Conservation (phyloP, 2,329 filamentous ascomycete genomes). For the Hymenoscyphus salicellus region DNA sequence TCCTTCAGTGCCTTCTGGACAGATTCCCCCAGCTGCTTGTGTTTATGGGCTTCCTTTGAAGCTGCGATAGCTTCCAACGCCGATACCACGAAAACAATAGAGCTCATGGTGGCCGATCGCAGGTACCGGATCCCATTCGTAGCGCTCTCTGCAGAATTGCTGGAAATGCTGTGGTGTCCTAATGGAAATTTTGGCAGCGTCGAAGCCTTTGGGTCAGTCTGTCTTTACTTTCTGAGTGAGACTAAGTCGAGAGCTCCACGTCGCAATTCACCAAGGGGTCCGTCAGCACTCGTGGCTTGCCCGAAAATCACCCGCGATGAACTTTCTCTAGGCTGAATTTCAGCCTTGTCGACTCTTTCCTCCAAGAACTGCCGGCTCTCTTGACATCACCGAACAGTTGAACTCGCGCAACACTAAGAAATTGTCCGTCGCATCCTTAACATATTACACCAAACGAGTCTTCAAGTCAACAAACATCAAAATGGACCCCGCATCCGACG, state of each 20-base stretch:
- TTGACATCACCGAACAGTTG: not conserved
- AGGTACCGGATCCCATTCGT: constrained; percentile 20
- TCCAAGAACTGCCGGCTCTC: not conserved
- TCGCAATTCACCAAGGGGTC: not conserved
- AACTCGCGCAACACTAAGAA: not conserved
- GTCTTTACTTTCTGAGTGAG: constrained; percentile 1
- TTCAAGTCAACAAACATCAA: not conserved
- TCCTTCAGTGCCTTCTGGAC: constrained; percentile 78
- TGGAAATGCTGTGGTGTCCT: not conserved
- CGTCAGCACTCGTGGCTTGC: not conserved
- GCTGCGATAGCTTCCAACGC: constrained; percentile 87
- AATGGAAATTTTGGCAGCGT: not conserved
- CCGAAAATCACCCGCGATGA: not conserved
- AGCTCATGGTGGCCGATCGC: constrained; percentile 67
- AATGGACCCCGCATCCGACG: constrained; percentile 1
- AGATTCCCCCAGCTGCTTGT: constrained; percentile 77
- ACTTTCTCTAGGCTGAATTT: not conserved
- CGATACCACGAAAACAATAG: constrained; percentile 91
- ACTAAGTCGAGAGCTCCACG: not conserved
- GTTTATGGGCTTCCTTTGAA: constrained; percentile 86
- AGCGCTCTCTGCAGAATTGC: not conserved
- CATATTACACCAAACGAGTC: not conserved
- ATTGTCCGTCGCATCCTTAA: not conserved
- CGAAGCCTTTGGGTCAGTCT: not conserved
- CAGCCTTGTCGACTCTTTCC: constrained; percentile 2